Evolutionary conservation across 192 early-diverging fungal species (phyloP).

Genomic region (Coemansia sp.): DNA sequence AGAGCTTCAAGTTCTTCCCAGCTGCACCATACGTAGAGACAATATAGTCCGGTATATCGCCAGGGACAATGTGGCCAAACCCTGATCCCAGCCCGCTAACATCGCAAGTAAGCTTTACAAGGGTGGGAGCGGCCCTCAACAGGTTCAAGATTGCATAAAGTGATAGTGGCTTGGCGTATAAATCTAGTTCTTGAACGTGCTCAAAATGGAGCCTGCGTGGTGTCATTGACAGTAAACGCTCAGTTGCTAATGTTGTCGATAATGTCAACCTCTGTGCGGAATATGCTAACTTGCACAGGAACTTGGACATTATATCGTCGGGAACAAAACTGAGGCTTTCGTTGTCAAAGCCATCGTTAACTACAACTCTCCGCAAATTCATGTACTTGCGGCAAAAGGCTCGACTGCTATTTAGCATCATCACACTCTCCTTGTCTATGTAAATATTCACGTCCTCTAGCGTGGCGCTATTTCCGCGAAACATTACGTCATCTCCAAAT

Average conservation of each 20-base stretch:
- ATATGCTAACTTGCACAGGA: background rate
- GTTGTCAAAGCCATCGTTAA: background rate
- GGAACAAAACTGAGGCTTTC: background rate
- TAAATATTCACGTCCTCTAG: constrained; percentile 6
- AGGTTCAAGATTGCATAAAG: constrained; percentile 1
- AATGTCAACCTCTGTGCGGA: background rate
- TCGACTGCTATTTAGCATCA: background rate
- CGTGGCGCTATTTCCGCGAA: constrained; percentile 11
- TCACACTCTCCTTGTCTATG: background rate
- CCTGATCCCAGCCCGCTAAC: background rate
- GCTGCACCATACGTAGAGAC: background rate
- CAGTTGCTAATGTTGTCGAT: background rate
- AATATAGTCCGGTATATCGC: background rate
- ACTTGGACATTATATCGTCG: background rate
- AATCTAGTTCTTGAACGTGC: background rate
- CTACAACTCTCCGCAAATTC: background rate
- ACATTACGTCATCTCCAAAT: constrained; percentile 14
- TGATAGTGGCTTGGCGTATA: background rate
- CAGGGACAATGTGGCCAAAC: background rate
- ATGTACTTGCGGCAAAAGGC: background rate
- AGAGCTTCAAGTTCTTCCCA: background rate
- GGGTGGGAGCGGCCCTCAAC: background rate
- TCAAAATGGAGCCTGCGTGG: background rate
- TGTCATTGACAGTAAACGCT: background rate
- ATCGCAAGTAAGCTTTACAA: background rate